phyloP scores from a whole-genome alignment of 139 green algal genomes.

The Coelastrella sp. region DNA sequence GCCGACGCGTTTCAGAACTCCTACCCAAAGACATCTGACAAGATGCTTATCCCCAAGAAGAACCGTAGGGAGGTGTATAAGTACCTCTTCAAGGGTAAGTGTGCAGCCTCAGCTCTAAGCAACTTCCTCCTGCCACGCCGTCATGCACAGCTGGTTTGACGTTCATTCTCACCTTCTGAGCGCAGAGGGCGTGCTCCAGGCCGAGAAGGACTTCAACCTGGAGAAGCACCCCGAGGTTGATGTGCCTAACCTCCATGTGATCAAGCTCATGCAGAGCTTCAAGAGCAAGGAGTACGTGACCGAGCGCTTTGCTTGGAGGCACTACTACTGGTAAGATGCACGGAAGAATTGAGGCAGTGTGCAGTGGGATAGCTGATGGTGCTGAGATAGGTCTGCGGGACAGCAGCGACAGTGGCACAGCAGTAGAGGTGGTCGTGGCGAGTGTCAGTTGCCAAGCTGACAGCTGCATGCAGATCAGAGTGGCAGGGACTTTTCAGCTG shows the following conservation, averaged over 20 bases:
- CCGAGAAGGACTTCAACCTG: slow-evolving; percentile 99
- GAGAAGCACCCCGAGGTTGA: slow-evolving; percentile 94
- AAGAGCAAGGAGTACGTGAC: slow-evolving; percentile 96
- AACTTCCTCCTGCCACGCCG: too few species aligned
- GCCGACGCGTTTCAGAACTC: slow-evolving; percentile 85
- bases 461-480: too few species aligned
- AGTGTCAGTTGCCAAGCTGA: too few species aligned
- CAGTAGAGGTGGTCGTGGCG: too few species aligned
- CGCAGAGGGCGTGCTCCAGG: slow-evolving; percentile 98
- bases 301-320: slow-evolving; percentile 97
- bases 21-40: slow-evolving; percentile 62
- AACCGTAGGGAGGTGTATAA: slow-evolving; percentile 99
- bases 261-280: slow-evolving; percentile 99
- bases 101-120: background rate
- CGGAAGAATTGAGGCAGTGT: background rate
- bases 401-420: slow-evolving; percentile 13
- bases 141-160: too few species aligned
- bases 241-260: slow-evolving; percentile 97
- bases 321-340: slow-evolving; percentile 97
- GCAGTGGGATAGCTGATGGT: background rate
- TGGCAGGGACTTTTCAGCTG: too few species aligned
- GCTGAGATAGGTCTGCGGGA: background rate
- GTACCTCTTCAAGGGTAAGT: slow-evolving; percentile 98
- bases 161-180: too few species aligned
- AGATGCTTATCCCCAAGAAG: slow-evolving; percentile 99